Evolutionary conservation across 2,329 filamentous ascomycete genomes (phyloP), one percentile per base, ranked within the genome.

Genomic region (Scedosporium boydii): DNA sequence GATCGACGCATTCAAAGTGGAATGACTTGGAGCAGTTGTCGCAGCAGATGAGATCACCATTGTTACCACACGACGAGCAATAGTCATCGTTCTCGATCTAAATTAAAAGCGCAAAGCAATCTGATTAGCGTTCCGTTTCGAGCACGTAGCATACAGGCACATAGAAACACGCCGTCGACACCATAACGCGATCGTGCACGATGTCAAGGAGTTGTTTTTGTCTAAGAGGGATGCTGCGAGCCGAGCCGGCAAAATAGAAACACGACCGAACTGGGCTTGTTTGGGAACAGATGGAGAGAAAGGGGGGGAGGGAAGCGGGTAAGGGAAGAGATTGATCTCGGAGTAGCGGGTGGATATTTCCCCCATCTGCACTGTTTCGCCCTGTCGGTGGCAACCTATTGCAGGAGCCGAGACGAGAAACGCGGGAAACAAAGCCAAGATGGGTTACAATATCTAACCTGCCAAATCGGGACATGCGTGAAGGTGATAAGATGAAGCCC

Each of bases 21-120:
- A 96, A 97, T 5, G 93, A 91, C 67, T 91, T 86, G 64, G 88
- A 85, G 76, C 95, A 99, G 65, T 89, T 90, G 77, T 98, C 95
- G 75, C 95, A 99, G 76, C 93, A 97, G 67, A 98, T 82, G 66
- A 99, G 83, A 68, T 91, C 86, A 63, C 93, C 93, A 67, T 86
- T 89, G 66, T 89, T 89, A 70, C 88, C 86, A 76, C 95, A 99
- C 56, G 91, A 86, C 65, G 88, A 88, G 78, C 93, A 99, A 71
- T 89, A 88, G 73, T 98, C 93, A 73, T 95, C 91, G 74, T 96
- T 96, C 65, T 96, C 88, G 68, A 84, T 79, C 80, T 83, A 72
- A 23, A 26, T 7, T 18, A 14, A 16, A 27, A 62, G 34, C 34
- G 34, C 46, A 29, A 61, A 53, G 27, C 23, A 53, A 14, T 44